Evolutionary conservation across 2,329 filamentous ascomycete genomes (phyloP).

Genomic region (Cladosporium sp.): DNA sequence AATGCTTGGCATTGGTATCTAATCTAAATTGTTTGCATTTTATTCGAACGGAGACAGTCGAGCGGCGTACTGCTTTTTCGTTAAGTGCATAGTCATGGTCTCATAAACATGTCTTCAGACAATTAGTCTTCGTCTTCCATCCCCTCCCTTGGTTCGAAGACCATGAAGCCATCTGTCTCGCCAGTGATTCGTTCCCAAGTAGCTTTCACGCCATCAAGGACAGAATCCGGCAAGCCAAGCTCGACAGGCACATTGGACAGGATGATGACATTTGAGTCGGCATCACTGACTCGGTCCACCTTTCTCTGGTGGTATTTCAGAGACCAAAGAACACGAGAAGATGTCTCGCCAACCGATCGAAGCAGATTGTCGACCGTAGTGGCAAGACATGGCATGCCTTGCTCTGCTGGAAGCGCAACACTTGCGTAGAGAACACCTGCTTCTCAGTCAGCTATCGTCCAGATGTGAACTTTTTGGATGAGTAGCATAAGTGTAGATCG

Average conservation of each 20-base stretch:
- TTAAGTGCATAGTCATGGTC: neutral
- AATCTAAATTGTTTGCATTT: too few species aligned
- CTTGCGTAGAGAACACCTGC: slow-evolving; percentile 58
- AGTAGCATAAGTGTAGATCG: slow-evolving; percentile 33
- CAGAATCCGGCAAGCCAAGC: slow-evolving; percentile 69
- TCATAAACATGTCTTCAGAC: neutral
- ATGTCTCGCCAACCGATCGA: slow-evolving; percentile 27
- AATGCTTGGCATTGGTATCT: too few species aligned
- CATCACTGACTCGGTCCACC: slow-evolving; percentile 19
- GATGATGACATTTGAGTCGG: slow-evolving; percentile 32
- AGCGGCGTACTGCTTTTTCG: too few species aligned
- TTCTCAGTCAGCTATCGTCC: slow-evolving; percentile 27
- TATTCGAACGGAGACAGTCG: too few species aligned
- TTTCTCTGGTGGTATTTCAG: slow-evolving; percentile 48
- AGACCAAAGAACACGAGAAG: slow-evolving; percentile 45
- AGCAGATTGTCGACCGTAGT: slow-evolving; percentile 44
- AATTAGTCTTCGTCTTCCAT: slow-evolving; percentile 50
- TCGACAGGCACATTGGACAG: slow-evolving; percentile 56
- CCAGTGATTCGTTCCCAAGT: slow-evolving; percentile 66
- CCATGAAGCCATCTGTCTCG: slow-evolving; percentile 61
- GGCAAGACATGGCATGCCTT: slow-evolving; percentile 34
- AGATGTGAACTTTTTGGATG: neutral
- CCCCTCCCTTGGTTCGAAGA: slow-evolving; percentile 70
- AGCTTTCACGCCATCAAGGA: slow-evolving; percentile 62
- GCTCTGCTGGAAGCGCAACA: slow-evolving; percentile 35